A percentile compares a stretch with the other conserved stretches of the same genome.
Conservation (phyloP, 345 rosid species). For the Cardiospermum halicacabum region DNA sequence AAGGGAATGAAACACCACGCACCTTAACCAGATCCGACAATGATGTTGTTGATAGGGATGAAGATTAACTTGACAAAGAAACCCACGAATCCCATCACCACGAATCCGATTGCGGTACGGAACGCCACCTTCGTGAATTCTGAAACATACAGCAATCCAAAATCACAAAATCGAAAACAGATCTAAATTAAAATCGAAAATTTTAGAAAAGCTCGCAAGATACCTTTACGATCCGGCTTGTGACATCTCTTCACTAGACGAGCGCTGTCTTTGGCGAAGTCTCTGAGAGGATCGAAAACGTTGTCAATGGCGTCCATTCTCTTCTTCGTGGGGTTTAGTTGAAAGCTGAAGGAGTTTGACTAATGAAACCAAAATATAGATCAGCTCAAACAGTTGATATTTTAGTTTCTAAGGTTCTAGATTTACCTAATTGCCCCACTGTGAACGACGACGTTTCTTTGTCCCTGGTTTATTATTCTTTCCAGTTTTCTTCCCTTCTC, state of each 20-base stretch:
- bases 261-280: constrained; percentile 67
- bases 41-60: constrained; percentile 63
- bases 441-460: background rate
- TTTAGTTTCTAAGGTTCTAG: too few species aligned
- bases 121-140: constrained; percentile 81
- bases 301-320: constrained; percentile 71
- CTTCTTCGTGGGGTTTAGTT: background rate
- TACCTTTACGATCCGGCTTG: constrained; percentile 81
- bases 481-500: background rate
- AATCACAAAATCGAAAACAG: background rate
- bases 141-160: constrained; percentile 6
- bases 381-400: background rate
- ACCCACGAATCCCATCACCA: constrained; percentile 78
- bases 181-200: background rate
- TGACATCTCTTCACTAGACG: constrained; percentile 82
- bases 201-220: background rate
- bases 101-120: constrained; percentile 80
- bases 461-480: too few species aligned
- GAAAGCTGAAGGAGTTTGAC: background rate
- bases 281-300: constrained; percentile 71
- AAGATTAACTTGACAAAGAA: constrained; percentile 76
- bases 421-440: constrained; percentile 10
- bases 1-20: background rate
- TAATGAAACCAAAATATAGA: background rate
- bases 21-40: constrained; percentile 31